Evolutionary conservation across 768 basidiomycete genomes (phyloP), one percentile per base, ranked within the genome.

Genomic region (Suillus cothurnatus): DNA sequence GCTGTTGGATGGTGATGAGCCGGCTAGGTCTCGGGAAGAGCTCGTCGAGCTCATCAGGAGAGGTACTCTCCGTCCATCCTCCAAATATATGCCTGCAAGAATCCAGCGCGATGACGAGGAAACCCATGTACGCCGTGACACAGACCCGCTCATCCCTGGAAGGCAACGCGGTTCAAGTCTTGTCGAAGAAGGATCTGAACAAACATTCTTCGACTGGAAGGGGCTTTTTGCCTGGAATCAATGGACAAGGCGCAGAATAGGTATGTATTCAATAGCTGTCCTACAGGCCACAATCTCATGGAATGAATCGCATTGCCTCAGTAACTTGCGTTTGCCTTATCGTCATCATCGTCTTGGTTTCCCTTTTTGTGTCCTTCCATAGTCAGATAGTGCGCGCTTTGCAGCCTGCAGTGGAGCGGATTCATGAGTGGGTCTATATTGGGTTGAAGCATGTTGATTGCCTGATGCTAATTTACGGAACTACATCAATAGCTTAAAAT

Each of bases 321-420:
- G 56, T 78, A 80, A 84, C 82, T 70, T 86, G 85, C 66, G 74
- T 90, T 41, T 72, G 74, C 23, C 58, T 81, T 4, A 69, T 80
- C 45, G 67, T 88, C 23, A 78, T 87, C 52, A 61, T 84, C 14
- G 77, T 82, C 52, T n/a, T 88, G 53, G 78, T 81, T n/a, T 80
- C 77, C 8, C 80, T 90, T 59, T 77, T 88, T 47, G 80, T 81
- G 6, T 71, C 88, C 14, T 88, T 83, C 71, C 88, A 92, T 74
- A 81, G 80, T 61, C 82, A 87, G 73, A 81, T 84, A 69, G 77
- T 83, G 34, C 60, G 71, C 5, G 79, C 77, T 79, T 71, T 84
- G 34, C 73, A 68, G 49, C 82, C 82, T 8, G 72, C 74, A 9
- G 81, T 81, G 9, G 71, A 78, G 41, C 78, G 76, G 74, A 77